Conservation (phyloP, 495 filamentous ascomycete species). For the Staphylotrichum longicolle region DNA sequence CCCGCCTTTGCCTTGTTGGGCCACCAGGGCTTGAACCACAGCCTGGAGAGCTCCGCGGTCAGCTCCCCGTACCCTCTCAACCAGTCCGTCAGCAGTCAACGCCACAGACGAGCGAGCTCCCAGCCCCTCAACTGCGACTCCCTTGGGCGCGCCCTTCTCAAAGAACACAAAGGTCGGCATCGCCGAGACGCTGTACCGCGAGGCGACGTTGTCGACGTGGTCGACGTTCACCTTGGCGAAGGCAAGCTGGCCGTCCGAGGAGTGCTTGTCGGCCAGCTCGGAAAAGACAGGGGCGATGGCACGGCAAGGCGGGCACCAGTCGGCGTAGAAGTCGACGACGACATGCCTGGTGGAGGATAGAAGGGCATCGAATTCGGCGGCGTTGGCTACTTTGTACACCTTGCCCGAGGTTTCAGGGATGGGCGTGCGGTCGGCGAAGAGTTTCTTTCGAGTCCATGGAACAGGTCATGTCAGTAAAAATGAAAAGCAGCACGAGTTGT, state of each 20-base stretch:
- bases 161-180: conserved; percentile 87
- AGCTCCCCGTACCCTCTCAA: too few relatives aligned
- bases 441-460: too few relatives aligned
- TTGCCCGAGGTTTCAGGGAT: conserved; percentile 25
- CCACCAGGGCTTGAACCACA: too few relatives aligned
- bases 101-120: too few relatives aligned
- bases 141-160: conserved; percentile 59
- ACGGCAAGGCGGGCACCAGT: conserved; percentile 66
- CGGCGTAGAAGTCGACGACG: conserved; percentile 53
- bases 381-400: conserved; percentile 30
- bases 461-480: not conserved
- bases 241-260: conserved; percentile 41
- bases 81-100: too few relatives aligned
- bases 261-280: conserved; percentile 46
- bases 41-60: too few relatives aligned
- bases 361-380: conserved; percentile 36
- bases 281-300: conserved; percentile 59
- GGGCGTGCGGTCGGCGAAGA: not conserved
- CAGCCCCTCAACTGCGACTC: too few relatives aligned
- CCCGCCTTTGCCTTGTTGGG: too few relatives aligned
- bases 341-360: conserved; percentile 37
- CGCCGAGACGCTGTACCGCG: conserved; percentile 48
- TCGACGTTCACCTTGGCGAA: conserved; percentile 62
- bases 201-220: conserved; percentile 46
- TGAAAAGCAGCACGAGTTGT: too few relatives aligned